These are phyloP conservation scores for Penicillium dipodomyicola DNA, from an alignment of 495 filamentous ascomycete genomes.

Conservation along the genomic window DNA sequence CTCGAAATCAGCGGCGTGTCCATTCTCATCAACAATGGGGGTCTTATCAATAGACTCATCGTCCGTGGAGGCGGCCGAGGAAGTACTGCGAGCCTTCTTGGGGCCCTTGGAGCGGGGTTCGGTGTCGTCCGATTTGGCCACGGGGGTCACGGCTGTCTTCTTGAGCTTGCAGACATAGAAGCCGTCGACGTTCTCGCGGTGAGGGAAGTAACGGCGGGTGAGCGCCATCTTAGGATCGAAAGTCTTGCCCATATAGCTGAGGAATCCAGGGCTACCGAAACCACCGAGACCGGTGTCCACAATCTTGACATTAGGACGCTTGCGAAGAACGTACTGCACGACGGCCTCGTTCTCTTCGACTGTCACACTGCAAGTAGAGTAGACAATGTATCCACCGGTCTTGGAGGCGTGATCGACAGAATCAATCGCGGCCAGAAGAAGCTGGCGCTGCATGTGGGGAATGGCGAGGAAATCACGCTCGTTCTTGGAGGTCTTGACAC, in stretches of 20 bases:
- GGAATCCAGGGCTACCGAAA: conserved; percentile 93
- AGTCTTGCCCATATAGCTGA: conserved; percentile 78
- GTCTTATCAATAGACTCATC: conserved; percentile 44
- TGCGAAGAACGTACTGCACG: conserved; percentile 85
- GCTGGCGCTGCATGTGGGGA: conserved; percentile 90
- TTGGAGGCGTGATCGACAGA: conserved; percentile 81
- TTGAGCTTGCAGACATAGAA: conserved; percentile 98
- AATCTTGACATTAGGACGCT: conserved; percentile 88
- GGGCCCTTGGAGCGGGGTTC: conserved; percentile 17
- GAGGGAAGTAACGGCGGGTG: conserved; percentile 88
- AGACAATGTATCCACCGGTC: conserved; percentile 91
- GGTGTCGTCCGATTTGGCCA: conserved; percentile 43
- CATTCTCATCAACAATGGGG: conserved; percentile 46
- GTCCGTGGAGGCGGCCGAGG: conserved; percentile 25
- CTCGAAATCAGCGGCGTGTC: conserved; percentile 27
- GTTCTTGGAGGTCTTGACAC: conserved; percentile 95
- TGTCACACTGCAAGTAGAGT: conserved; percentile 89
- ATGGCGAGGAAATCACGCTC: conserved; percentile 88
- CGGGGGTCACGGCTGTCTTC: conserved; percentile 76
- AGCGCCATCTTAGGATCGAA: conserved; percentile 83
- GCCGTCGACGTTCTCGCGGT: conserved; percentile 94
- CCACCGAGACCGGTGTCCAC: conserved; percentile 83
- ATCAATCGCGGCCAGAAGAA: conserved; percentile 91
- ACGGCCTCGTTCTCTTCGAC: conserved; percentile 94
- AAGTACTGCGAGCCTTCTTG: conserved; percentile 13